Evolutionary conservation across 2,329 filamentous ascomycete species (phyloP).

Genomic region (Penicillium vulpinum): DNA sequence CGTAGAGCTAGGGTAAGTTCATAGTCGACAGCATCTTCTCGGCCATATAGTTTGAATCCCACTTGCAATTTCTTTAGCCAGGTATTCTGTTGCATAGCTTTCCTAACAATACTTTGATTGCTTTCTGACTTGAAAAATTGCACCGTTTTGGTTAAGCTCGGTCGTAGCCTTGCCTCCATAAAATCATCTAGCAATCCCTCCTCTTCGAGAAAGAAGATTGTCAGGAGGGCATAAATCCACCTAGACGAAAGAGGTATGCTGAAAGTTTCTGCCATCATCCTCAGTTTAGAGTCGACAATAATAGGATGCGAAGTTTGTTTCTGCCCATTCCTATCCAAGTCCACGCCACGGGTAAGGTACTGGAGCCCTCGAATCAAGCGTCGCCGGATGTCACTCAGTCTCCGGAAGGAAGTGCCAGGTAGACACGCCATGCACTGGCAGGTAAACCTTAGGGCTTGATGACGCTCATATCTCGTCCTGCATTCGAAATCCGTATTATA

Average conservation of each 20-base stretch:
- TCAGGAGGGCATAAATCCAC: neutral
- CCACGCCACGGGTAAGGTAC: neutral
- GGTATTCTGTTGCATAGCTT: neutral
- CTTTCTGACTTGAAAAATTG: neutral
- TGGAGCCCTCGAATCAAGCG: conserved; percentile 1
- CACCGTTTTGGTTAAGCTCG: neutral
- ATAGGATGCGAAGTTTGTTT: neutral
- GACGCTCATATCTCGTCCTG: neutral
- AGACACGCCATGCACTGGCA: neutral
- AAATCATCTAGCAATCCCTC: neutral
- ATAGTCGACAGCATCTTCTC: neutral
- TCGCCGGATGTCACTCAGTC: neutral
- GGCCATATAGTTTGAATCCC: neutral
- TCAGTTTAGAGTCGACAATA: neutral
- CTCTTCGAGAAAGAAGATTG: neutral
- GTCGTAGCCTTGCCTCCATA: neutral
- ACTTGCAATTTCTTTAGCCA: neutral
- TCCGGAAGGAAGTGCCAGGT: neutral
- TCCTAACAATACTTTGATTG: neutral
- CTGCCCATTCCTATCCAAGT: neutral
- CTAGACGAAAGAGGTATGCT: neutral
- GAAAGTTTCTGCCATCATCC: neutral
- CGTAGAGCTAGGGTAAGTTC: neutral
- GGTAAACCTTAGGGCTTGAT: neutral
- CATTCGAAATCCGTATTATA: neutral